Percentiles rank a stretch among this genome's conserved stretches.
These are phyloP conservation scores for Yamadazyma jaroonii DNA, from an alignment of 1,139 yeast species.

Conservation along the genomic window DNA sequence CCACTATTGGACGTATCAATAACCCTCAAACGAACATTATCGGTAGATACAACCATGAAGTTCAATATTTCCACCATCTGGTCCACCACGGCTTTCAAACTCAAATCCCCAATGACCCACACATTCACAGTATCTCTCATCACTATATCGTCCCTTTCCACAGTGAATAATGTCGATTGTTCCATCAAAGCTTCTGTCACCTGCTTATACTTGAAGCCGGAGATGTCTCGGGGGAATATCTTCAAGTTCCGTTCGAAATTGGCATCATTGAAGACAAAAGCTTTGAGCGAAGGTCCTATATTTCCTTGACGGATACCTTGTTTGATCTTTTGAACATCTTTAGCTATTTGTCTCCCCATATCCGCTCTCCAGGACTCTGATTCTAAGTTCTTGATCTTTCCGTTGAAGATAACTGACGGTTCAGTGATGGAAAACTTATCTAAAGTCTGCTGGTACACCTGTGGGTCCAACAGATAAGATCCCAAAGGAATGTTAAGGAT, in stretches of 20 bases:
- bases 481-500: conserved; percentile 22
- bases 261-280: conserved; percentile 32
- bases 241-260: conserved; percentile 30
- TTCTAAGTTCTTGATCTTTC: conserved; percentile 50
- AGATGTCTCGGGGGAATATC: conserved; percentile 33
- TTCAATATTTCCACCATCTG: conserved; percentile 41
- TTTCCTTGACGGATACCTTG: conserved; percentile 20
- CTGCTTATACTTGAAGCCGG: conserved; percentile 31
- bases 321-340: conserved; percentile 33
- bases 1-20: conserved; percentile 12
- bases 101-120: conserved; percentile 60
- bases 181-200: conserved; percentile 29
- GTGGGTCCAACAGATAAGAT: conserved; percentile 26
- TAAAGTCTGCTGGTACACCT: conserved; percentile 18
- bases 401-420: conserved; percentile 69
- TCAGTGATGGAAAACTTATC: conserved; percentile 36
- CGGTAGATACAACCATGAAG: conserved; percentile 23
- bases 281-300: conserved; percentile 23
- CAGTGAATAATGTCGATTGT: conserved; percentile 18
- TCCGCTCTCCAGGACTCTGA: conserved; percentile 38
- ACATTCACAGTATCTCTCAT: conserved; percentile 28
- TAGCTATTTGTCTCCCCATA: conserved; percentile 38
- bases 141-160: conserved; percentile 12
- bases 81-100: conserved; percentile 25
- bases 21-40: conserved; percentile 36